Evolutionary conservation across 2,329 filamentous ascomycete species (phyloP), one percentile per base, ranked within the genome.

Genomic region (Emmonsiellopsis sp.): DNA sequence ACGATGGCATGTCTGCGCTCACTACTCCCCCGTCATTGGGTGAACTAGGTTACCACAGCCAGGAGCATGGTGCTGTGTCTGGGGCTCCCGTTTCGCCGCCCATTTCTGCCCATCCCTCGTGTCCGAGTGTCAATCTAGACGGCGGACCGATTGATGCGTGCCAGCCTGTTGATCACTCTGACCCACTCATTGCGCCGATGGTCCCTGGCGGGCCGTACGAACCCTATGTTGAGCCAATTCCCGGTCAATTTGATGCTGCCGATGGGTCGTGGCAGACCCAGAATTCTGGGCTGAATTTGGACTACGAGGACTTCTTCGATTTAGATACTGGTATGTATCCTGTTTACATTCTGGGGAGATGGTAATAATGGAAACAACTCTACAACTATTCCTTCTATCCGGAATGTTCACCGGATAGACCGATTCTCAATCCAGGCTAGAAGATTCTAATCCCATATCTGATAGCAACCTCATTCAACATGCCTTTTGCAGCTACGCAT

Each of bases 401-500:
- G 10, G 17, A 49, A 39, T 1, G 33, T 27, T 27, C 21, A 27
- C 21, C 21, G 21, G 21, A 27, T 27, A 27, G 21, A 27, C 21
- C 21, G 21, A 27, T 27, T 27, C 21, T 27, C 21, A 27, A 27
- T 27, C 21, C 21, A 27, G 21, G 21, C 21, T 27, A 27, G 21
- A 27, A 27, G 21, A 27, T 27, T 27, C 21, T 27, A 42, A 17
- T n/a, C 21, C 21, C 21, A 27, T 27, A 27, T 27, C 21, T 27
- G 21, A 27, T 52, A 62, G 80, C 81, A 33, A 81, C 76, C 60
- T 82, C 80, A 0, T 84, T 84, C 62, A 84, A 84, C 52, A 81
- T 82, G 68, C 81, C 81, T 5, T 84, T 82, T 63, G 83, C 81
- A 2, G 83, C 81, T 1, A 79, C 80, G 55, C 73, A 73, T 56